Evolutionary conservation across 2,329 filamentous ascomycete species (phyloP).

Genomic region (Herpotrichia juniperi): DNA sequence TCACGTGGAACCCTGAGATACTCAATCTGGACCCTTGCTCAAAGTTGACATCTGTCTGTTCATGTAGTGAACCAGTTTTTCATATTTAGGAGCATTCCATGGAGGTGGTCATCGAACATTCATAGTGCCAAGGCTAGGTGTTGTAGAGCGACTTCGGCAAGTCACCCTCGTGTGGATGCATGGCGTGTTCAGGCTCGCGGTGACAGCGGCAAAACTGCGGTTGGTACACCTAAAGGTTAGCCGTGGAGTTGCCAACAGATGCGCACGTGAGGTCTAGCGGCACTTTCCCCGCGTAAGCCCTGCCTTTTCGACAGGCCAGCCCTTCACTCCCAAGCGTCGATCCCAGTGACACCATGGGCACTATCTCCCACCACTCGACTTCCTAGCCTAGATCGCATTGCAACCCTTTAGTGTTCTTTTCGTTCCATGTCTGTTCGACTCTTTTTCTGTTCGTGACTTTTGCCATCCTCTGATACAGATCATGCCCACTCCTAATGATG

Average conservation of each 20-base stretch:
- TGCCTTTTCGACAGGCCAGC: conserved; percentile 26
- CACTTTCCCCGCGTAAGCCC: conserved; percentile 33
- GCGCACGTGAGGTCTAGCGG: conserved; percentile 30
- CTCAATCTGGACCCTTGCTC: no score
- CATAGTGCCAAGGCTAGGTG: conserved; percentile 12
- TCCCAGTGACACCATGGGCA: conserved; percentile 14
- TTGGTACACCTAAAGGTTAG: conserved; percentile 1
- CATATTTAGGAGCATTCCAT: neutral
- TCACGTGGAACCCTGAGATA: no score
- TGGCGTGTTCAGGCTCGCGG: neutral
- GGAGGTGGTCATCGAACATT: neutral
- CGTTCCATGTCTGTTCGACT: conserved; percentile 21
- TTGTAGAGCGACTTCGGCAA: no score
- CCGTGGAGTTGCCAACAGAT: conserved; percentile 10
- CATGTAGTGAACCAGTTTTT: conserved; percentile 7
- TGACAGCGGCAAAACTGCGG: conserved; percentile 1
- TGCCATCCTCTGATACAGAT: conserved; percentile 33
- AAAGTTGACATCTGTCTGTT: conserved; percentile 7
- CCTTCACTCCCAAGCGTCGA: conserved; percentile 19
- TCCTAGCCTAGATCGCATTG: conserved; percentile 8
- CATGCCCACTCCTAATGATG: conserved; percentile 59
- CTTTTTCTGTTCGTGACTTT: conserved; percentile 29
- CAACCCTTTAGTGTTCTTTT: conserved; percentile 5
- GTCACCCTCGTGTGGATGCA: no score
- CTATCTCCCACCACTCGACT: conserved; percentile 19